A percentile compares a stretch with the other conserved stretches of the same genome.
Evolutionary conservation across 108 stramenopile genomes (phyloP).

Genomic region (Cyclotella atomus): DNA sequence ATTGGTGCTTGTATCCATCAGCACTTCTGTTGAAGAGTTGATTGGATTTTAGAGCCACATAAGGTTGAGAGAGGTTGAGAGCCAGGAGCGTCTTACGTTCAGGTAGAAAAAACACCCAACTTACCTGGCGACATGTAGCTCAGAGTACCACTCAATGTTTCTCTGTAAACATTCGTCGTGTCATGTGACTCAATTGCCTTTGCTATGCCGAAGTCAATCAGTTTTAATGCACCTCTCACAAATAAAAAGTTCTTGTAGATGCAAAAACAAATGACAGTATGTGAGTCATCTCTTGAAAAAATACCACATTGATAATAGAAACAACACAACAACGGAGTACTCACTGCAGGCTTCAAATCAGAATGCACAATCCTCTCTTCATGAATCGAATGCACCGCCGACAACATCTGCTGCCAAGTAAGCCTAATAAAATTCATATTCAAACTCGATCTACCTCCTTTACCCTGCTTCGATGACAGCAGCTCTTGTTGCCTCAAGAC

Average conservation of each 20-base stretch:
- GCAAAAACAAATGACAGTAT: not conserved
- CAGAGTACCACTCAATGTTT: constrained; percentile 97
- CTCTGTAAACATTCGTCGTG: constrained; percentile 97
- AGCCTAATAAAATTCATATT: constrained; percentile 97
- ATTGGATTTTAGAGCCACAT: too few relatives aligned
- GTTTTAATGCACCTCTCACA: constrained; percentile 94
- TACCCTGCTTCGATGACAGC: constrained; percentile 32
- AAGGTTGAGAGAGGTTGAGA: too few relatives aligned
- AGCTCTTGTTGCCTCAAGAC: constrained; percentile 88
- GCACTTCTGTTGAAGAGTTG: too few relatives aligned
- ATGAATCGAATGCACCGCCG: constrained; percentile 97
- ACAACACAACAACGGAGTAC: too few relatives aligned
- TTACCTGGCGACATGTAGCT: constrained; percentile 99
- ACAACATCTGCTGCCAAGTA: constrained; percentile 99
- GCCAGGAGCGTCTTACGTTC: too few relatives aligned
- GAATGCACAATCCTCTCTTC: constrained; percentile 97
- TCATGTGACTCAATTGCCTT: constrained; percentile 95
- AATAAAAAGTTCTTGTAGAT: constrained; percentile 75
- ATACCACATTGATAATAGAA: too few relatives aligned
- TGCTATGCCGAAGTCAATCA: constrained; percentile 99
- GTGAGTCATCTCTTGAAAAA: too few relatives aligned
- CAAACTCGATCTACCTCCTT: constrained; percentile 50
- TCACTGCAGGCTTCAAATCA: constrained; percentile 90
- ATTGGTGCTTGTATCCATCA: constrained; percentile 85
- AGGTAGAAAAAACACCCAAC: too few relatives aligned